Base-by-base conservation (phyloP, 345 rosid genomes). In the Sonneratia caseolaris region DNA sequence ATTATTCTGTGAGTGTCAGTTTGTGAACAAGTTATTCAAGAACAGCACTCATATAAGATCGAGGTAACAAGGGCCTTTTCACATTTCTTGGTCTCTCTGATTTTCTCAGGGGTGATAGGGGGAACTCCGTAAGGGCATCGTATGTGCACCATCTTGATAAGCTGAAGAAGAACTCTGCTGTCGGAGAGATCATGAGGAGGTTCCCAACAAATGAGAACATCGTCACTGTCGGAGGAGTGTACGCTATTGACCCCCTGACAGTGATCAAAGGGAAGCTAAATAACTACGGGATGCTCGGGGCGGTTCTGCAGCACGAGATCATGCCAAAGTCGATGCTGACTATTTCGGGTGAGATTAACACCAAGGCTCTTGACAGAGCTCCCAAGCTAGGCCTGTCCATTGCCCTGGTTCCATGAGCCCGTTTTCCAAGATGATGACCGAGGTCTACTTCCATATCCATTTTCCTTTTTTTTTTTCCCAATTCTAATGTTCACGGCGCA, bases 161-260 rank as follows among this genome's bases (percentile, higher is more conserved):
- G 56, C 75, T 73, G 13, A 90, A 87, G 91, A 89, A 75, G 81
- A 86, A 80, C 21, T 79, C 93, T 74, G 86, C 82, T 68, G 97
- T 84, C 51, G 91, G 83, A n/a, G 99, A 95, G 84, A 80, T 90
- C 72, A 79, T 81, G 71, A 82, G 97, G 79, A 90, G 76, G 78
- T 90, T 95, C 77, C 89, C 97, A 7, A 89, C 97, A 5, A 95
- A 95, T 59, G 97, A 95, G 81, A 95, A 92, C 79, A 87, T 82
- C 4, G 81, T 92, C 22, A 90, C 97, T 0, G 88, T 92, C 70
- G 97, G 97, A 72, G 97, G 97, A 45, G 77, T 82, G 14, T 84
- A 85, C 64, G 88, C 97, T 1, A 69, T 95, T 47, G 99, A 95
- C 82, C 83, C 83, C 57, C 73, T 86, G 76, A 95, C 97, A 9